phyloP scores from a whole-genome alignment of 177 flowering plant species.

The Vitis hybrid region DNA sequence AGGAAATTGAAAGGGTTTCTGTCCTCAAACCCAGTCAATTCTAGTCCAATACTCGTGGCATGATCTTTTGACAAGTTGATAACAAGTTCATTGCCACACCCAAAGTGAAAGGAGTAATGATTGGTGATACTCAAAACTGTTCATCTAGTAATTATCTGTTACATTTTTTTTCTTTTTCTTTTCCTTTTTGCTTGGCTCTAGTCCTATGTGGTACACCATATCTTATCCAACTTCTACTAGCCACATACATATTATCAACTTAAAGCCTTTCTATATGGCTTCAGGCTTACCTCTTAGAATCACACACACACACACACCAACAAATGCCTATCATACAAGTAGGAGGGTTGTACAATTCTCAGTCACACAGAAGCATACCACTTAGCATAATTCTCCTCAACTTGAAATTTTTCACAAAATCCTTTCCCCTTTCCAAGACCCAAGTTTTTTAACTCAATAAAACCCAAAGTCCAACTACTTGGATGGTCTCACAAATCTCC shows the following conservation, averaged over 20 bases:
- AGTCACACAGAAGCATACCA: conserved; percentile 9
- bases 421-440: background rate
- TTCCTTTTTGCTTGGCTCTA: background rate
- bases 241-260: conserved; percentile 18
- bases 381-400: background rate
- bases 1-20: background rate
- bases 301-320: conserved; percentile 3
- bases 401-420: background rate
- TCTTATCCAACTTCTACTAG: conserved; percentile 14
- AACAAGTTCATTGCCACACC: background rate
- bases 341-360: conserved; percentile 3
- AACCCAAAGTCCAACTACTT: too few species aligned
- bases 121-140: background rate
- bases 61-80: conserved; percentile 11
- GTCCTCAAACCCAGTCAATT: background rate
- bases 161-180: background rate
- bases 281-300: background rate
- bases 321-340: conserved; percentile 7
- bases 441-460: too few species aligned
- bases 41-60: background rate
- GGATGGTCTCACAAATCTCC: too few species aligned
- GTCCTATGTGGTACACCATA: background rate
- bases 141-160: background rate
- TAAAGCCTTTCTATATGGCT: conserved; percentile 3
- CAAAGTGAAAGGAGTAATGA: background rate